Evolutionary conservation across 495 filamentous ascomycete species (phyloP).

Genomic region (Talaromyces trachyspermus): DNA sequence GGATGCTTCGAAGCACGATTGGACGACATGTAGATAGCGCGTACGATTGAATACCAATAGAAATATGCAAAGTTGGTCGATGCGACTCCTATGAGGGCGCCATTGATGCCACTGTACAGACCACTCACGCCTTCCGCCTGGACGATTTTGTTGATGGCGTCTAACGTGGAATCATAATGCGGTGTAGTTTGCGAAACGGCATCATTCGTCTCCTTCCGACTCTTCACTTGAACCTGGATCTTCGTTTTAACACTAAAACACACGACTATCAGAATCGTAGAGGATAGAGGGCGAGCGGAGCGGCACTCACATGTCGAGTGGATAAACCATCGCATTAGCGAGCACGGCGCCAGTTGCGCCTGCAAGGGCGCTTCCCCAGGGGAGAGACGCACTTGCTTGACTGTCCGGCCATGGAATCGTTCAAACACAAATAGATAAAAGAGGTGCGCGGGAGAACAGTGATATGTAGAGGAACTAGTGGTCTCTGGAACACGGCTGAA

Average conservation of each 20-base stretch:
- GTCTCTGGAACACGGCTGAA: not conserved
- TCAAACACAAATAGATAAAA: constrained; percentile 1
- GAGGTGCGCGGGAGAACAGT: not conserved
- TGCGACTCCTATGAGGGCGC: constrained; percentile 82
- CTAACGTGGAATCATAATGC: constrained; percentile 79
- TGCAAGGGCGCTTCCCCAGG: constrained; percentile 93
- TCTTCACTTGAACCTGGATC: constrained; percentile 90
- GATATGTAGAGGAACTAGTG: not conserved
- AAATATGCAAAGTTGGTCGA: constrained; percentile 99
- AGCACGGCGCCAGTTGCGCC: constrained; percentile 90
- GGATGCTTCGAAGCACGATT: constrained; percentile 55
- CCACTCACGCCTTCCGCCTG: constrained; percentile 74
- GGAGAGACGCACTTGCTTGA: constrained; percentile 69
- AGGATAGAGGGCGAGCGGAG: not conserved
- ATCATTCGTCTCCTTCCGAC: constrained; percentile 31
- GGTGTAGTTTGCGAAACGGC: constrained; percentile 34
- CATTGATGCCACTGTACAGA: constrained; percentile 82
- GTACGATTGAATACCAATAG: constrained; percentile 95
- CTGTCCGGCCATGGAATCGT: constrained; percentile 59
- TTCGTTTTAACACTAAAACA: constrained; percentile 83
- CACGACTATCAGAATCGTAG: constrained; percentile 1
- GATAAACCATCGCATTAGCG: constrained; percentile 94
- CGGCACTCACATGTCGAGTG: constrained; percentile 79
- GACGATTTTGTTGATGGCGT: constrained; percentile 82
- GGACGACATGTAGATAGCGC: constrained; percentile 70